Evolutionary conservation across 2,329 filamentous ascomycete species (phyloP).

Genomic region (Trichophyton equinum): DNA sequence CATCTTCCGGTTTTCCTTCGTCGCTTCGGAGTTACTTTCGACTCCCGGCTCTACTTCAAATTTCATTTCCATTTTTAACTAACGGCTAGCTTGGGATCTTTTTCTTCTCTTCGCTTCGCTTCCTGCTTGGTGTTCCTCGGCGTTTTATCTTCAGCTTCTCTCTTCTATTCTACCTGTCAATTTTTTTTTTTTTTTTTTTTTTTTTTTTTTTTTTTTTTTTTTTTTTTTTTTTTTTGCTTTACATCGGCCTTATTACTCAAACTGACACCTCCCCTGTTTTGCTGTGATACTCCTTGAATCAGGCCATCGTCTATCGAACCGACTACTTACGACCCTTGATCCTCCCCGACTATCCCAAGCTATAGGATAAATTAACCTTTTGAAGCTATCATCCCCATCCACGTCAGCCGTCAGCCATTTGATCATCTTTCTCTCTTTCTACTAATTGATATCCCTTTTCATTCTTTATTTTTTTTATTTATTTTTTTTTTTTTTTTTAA

Average conservation of each 20-base stretch:
- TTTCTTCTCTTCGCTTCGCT: too few species aligned
- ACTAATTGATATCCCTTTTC: neutral
- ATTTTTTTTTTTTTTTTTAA: neutral
- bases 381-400: neutral
- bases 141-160: neutral
- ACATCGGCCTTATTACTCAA: neutral
- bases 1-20: neutral
- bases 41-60: neutral
- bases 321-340: neutral
- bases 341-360: neutral
- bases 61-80: neutral
- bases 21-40: neutral
- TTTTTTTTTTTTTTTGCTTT: neutral
- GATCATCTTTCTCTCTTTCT: too few species aligned
- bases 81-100: conserved; percentile 1
- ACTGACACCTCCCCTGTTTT: neutral
- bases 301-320: neutral
- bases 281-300: neutral
- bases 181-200: neutral
- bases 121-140: neutral
- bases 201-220: neutral
- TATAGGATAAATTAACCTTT: neutral
- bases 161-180: neutral
- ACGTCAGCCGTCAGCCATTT: neutral
- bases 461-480: neutral